These are phyloP conservation scores for Nitzschia putrida DNA, from an alignment of 108 stramenopile species.

Conservation along the genomic window DNA sequence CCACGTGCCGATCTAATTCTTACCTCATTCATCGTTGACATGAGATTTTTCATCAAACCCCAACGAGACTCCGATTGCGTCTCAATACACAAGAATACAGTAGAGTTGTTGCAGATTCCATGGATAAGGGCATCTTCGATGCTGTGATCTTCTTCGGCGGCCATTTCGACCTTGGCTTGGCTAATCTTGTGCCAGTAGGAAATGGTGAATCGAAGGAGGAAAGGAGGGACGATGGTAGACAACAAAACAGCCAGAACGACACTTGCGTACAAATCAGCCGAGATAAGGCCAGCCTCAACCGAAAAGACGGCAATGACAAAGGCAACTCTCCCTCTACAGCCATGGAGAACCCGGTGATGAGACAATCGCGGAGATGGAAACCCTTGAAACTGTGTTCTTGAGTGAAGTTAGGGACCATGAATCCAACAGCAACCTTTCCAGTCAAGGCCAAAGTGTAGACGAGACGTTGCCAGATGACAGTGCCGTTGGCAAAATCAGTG, in stretches of 20 bases:
- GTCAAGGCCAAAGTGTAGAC: conserved; percentile 62
- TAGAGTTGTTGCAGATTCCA: conserved; percentile 40
- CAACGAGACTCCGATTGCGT: conserved; percentile 65
- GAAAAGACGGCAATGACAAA: conserved; percentile 82
- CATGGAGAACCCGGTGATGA: conserved; percentile 74
- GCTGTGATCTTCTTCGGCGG: conserved; percentile 55
- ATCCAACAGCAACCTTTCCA: conserved; percentile 78
- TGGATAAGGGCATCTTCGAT: conserved; percentile 29
- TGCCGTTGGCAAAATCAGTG: conserved; percentile 55
- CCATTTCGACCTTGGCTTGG: conserved; percentile 41
- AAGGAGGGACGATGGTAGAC: conserved; percentile 81
- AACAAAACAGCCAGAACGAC: conserved; percentile 73
- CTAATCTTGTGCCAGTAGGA: conserved; percentile 66
- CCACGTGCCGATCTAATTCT: conserved; percentile 79
- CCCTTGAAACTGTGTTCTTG: conserved; percentile 50
- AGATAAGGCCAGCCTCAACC: conserved; percentile 52
- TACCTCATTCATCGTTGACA: conserved; percentile 44
- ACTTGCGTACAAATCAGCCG: conserved; percentile 62
- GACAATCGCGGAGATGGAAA: conserved; percentile 57
- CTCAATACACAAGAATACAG: conserved; percentile 74
- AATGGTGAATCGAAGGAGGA: conserved; percentile 71
- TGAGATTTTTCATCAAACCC: conserved; percentile 68
- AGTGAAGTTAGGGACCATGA: conserved; percentile 82
- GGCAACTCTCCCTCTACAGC: conserved; percentile 79
- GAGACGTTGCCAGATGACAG: conserved; percentile 68